Base-by-base conservation (phyloP, 2,329 filamentous ascomycete species). In the Aschersonia sp. region DNA sequence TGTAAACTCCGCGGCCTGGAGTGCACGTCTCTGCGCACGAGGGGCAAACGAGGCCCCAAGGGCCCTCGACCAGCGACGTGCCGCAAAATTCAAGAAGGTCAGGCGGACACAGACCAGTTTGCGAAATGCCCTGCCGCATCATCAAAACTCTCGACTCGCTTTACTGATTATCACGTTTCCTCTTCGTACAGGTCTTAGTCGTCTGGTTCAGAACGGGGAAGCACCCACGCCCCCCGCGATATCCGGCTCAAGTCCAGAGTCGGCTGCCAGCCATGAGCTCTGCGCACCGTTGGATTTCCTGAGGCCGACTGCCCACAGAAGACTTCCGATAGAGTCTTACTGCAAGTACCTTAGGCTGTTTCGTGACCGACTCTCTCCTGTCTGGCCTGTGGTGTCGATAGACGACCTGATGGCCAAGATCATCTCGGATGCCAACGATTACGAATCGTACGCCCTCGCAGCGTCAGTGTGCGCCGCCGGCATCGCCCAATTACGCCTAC, bases 381-480 rank as follows among this genome's bases (percentile, higher is more conserved):
- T 56, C 4, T 59, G 57, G 57, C 57, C 57, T 4, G 57, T 59
- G 10, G 46, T 58, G 46, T 45, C 52, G 30, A 46, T 51, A 4
- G 48, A 58, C n/a, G 48, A 53, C 7, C 44, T 58, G 29, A 45
- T 57, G 28, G 29, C 42, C 0, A 54, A 48, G 6, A 50, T 58
- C 5, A 45, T 48, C 5, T 20, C 48, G 2, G 49, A 53, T 2
- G 42, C 44, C 6, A 30, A 53, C 5, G 53, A 58, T 4, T 47
- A 51, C 3, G 58, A 59, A 12, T 50, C 56, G 28, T 54, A 52
- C 7, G 54, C 58, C 1, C 45, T 59, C 1, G 56, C 54, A 6
- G 58, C 56, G 4, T 51, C 58, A 3, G 29, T 59, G 2, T 59
- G 58, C 43, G 56, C 58, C 3, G 54, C 56, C 0, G 56, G 56